phyloP scores from a whole-genome alignment of 2,329 filamentous ascomycete species.

The Curvularia verruculosa region DNA sequence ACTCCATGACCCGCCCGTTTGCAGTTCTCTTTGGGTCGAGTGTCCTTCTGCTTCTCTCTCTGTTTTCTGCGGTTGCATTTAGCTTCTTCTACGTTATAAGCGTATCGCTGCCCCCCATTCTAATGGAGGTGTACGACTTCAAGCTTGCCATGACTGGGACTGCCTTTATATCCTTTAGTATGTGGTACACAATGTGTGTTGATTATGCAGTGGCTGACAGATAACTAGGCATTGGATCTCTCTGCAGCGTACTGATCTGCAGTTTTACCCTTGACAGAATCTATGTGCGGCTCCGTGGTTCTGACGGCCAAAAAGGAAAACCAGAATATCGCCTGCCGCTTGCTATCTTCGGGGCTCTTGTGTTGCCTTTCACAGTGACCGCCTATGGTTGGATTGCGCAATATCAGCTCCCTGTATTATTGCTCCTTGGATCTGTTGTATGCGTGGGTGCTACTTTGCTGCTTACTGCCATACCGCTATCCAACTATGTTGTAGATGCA shows the following conservation, averaged over 20 bases:
- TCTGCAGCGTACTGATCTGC: constrained; percentile 57
- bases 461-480: constrained; percentile 58
- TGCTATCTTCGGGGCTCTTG: constrained; percentile 54
- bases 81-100: constrained; percentile 56
- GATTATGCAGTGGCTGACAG: not conserved
- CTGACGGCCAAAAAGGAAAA: constrained; percentile 51
- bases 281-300: constrained; percentile 56
- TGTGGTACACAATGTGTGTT: constrained; percentile 14
- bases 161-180: constrained; percentile 63
- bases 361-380: constrained; percentile 54
- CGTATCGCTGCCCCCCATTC: constrained; percentile 53
- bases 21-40: constrained; percentile 56
- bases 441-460: constrained; percentile 57
- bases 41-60: constrained; percentile 60
- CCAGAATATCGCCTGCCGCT: constrained; percentile 64
- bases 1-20: constrained; percentile 51
- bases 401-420: constrained; percentile 49
- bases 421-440: constrained; percentile 54
- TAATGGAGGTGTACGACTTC: constrained; percentile 51
- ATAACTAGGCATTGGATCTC: constrained; percentile 55
- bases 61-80: constrained; percentile 53
- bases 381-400: constrained; percentile 62
- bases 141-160: constrained; percentile 60
- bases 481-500: constrained; percentile 64
- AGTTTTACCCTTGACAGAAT: constrained; percentile 61